phyloP scores from a whole-genome alignment of 257 asterid species.

The Cruciata laevipes region DNA sequence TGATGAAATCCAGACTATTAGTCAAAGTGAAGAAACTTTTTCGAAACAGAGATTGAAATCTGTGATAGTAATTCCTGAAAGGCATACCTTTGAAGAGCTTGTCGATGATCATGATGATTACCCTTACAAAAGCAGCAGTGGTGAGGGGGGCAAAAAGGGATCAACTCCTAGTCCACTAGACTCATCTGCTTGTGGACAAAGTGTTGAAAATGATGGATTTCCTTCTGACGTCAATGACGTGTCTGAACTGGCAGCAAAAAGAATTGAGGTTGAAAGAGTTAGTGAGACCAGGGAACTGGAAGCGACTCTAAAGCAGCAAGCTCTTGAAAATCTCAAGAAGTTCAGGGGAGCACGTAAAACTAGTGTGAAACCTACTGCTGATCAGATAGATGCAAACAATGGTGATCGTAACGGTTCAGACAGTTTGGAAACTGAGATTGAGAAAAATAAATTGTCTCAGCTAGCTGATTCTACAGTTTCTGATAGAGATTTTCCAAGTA shows the following conservation, averaged over 20 bases:
- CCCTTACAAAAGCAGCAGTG: constrained; percentile 59
- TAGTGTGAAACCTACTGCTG: constrained; percentile 15
- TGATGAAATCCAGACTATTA: constrained; percentile 25
- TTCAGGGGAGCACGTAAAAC: constrained; percentile 36
- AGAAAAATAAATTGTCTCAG: constrained; percentile 19
- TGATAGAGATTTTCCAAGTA: constrained; percentile 20
- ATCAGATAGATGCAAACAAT: constrained; percentile 20
- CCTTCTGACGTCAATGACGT: constrained; percentile 5
- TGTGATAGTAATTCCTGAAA: constrained; percentile 47
- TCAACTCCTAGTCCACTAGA: constrained; percentile 22
- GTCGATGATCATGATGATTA: constrained; percentile 44
- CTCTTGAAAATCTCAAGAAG: constrained; percentile 72
- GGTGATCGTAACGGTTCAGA: constrained; percentile 20
- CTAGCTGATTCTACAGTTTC: constrained; percentile 16
- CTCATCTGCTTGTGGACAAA: constrained; percentile 20
- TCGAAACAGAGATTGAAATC: constrained; percentile 61
- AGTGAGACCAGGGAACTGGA: constrained; percentile 35
- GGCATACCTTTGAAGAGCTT: constrained; percentile 46
- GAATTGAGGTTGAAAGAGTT: constrained; percentile 13
- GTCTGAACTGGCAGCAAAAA: constrained; percentile 15
- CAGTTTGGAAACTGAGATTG: constrained; percentile 13
- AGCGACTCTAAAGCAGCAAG: constrained; percentile 68
- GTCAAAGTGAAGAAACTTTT: constrained; percentile 27
- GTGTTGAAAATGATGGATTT: constrained; percentile 22
- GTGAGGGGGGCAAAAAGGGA: constrained; percentile 32